Evolutionary conservation across 2,329 filamentous ascomycete genomes (phyloP).

Genomic region (Aspergillus quadricinctus): DNA sequence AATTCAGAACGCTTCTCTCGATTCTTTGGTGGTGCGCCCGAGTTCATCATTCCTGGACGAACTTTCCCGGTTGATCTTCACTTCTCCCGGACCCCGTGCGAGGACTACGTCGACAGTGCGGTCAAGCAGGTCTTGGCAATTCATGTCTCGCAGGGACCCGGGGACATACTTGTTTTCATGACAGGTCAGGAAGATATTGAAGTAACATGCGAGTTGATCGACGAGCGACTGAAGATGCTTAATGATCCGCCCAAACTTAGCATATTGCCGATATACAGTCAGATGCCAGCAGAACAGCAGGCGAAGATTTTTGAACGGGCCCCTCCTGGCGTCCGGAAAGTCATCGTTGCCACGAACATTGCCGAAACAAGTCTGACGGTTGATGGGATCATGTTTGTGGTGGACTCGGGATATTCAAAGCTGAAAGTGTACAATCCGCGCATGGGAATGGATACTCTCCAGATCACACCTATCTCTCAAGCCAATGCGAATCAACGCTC

Average conservation of each 20-base stretch:
- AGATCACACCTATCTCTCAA: conserved; percentile 96
- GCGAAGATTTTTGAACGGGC: conserved; percentile 96
- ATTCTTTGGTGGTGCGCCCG: conserved; percentile 92
- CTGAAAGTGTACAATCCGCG: conserved; percentile 98
- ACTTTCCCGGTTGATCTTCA: conserved; percentile 97
- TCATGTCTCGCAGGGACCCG: conserved; percentile 86
- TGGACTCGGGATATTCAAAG: conserved; percentile 93
- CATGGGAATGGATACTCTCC: conserved; percentile 98
- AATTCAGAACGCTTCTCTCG: conserved; percentile 93
- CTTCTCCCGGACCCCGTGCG: conserved; percentile 89
- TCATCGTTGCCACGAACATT: conserved; percentile 98
- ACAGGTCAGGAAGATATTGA: conserved; percentile 99
- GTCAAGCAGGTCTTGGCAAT: conserved; percentile 95
- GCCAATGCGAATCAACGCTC: conserved; percentile 92
- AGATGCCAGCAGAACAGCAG: conserved; percentile 97
- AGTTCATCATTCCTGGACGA: conserved; percentile 91
- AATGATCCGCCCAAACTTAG: conserved; percentile 94
- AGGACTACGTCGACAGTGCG: conserved; percentile 95
- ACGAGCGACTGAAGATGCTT: conserved; percentile 78
- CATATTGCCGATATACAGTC: conserved; percentile 96
- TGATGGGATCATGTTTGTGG: conserved; percentile 98
- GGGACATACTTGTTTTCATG: conserved; percentile 98
- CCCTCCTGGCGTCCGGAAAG: conserved; percentile 84
- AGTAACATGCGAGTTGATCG: conserved; percentile 87
- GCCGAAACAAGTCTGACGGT: conserved; percentile 97